Conservation (phyloP, 805 yeast species). For the Ogataea chonburiensis region DNA sequence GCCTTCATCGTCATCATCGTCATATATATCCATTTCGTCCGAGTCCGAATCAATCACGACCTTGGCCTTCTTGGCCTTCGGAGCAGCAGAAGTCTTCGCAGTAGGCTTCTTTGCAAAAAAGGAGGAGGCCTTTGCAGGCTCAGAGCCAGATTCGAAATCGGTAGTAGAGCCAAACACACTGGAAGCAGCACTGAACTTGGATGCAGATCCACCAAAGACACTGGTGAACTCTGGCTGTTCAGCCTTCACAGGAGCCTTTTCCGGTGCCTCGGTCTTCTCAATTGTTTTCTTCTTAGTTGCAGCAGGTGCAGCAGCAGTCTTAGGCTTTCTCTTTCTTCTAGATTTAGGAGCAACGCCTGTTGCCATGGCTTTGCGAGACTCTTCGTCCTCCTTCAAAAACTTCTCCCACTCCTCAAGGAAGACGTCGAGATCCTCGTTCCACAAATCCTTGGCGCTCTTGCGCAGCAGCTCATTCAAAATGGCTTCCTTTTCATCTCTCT, state of each 20-base stretch:
- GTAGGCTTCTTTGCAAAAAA: conserved; percentile 15
- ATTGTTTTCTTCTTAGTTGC: conserved; percentile 16
- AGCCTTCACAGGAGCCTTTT: conserved; percentile 5
- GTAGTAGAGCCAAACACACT: conserved; percentile 23
- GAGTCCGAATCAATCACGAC: conserved; percentile 13
- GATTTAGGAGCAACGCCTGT: conserved; percentile 42
- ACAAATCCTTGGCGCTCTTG: conserved; percentile 78
- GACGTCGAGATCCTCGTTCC: conserved; percentile 80
- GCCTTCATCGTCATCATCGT: conserved; percentile 17
- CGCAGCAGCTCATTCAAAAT: conserved; percentile 67
- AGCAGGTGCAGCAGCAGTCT: conserved; percentile 14
- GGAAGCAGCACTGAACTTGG: conserved; percentile 26
- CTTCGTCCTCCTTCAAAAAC: conserved; percentile 65
- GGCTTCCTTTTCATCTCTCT: conserved; percentile 66
- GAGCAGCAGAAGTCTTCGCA: conserved; percentile 5
- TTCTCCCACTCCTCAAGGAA: conserved; percentile 66
- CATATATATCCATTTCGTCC: conserved; percentile 9
- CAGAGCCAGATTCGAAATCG: conserved; percentile 4
- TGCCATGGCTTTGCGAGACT: conserved; percentile 51
- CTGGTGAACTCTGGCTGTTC: conserved; percentile 31
- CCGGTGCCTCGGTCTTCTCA: conserved; percentile 1
- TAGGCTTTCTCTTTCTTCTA: conserved; percentile 34
- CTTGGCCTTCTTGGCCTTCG: conserved; percentile 9
- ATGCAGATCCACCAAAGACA: conserved; percentile 34
- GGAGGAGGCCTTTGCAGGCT: conserved; percentile 19